Evolutionary conservation across 2,329 filamentous ascomycete species (phyloP).

Genomic region (Pseudocercospora fuligena): DNA sequence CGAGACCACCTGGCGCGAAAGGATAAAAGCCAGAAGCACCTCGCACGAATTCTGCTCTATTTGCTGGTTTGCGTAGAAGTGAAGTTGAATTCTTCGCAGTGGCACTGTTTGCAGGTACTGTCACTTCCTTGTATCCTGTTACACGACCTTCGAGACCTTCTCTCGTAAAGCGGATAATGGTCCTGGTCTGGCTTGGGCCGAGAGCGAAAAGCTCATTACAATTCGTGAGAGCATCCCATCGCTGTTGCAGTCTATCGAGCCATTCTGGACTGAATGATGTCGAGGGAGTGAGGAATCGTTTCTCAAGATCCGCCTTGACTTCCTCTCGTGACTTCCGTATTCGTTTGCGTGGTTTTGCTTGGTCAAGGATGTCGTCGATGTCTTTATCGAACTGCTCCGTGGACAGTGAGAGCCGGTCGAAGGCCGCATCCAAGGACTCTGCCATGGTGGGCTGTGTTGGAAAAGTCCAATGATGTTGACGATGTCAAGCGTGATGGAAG

Average conservation of each 20-base stretch:
- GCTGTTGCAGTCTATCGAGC: conserved; percentile 86
- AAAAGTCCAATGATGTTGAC: neutral
- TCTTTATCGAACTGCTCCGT: conserved; percentile 29
- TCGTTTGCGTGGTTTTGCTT: conserved; percentile 58
- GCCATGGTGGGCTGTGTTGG: conserved; percentile 21
- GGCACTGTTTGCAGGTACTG: conserved; percentile 83
- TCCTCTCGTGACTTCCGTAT: conserved; percentile 61
- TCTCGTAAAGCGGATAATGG: conserved; percentile 88
- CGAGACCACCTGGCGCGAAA: conserved; percentile 87
- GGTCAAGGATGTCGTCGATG: conserved; percentile 65
- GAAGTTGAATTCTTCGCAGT: conserved; percentile 97
- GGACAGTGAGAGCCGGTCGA: conserved; percentile 58
- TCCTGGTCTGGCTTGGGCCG: conserved; percentile 88
- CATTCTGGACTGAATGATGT: conserved; percentile 79
- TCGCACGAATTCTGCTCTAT: conserved; percentile 85
- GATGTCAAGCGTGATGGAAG: neutral
- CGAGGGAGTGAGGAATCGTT: conserved; percentile 78
- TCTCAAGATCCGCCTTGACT: conserved; percentile 72
- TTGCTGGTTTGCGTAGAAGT: conserved; percentile 81
- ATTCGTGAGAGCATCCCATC: conserved; percentile 82
- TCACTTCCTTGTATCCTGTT: conserved; percentile 92
- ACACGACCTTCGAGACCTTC: conserved; percentile 92
- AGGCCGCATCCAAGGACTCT: conserved; percentile 51
- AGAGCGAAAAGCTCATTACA: conserved; percentile 84
- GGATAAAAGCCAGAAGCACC: conserved; percentile 93